Evolutionary conservation across 169 alveolate genomes (phyloP).

Genomic region (Perkinsus marinus): DNA sequence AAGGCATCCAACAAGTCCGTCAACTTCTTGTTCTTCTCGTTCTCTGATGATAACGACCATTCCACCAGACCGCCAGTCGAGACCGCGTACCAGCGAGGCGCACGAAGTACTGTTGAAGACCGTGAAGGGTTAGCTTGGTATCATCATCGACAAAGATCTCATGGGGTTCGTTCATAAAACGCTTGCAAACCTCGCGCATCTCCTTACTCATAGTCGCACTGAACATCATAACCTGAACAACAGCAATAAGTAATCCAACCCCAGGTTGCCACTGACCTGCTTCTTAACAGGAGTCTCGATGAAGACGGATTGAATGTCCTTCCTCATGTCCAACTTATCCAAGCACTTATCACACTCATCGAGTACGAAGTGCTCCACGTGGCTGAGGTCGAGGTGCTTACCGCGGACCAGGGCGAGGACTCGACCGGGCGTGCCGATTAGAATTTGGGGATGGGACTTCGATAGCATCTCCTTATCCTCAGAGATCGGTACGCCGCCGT

Average conservation of each 20-base stretch:
- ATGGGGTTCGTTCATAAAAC: conserved; percentile 77
- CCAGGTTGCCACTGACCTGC: conserved; percentile 56
- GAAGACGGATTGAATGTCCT: conserved; percentile 94
- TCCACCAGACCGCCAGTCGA: neutral
- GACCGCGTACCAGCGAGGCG: conserved; percentile 52
- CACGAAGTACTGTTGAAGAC: conserved; percentile 94
- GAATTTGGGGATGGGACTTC: conserved; percentile 77
- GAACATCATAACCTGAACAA: conserved; percentile 76
- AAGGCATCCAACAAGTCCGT: conserved; percentile 91
- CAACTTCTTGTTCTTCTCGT: conserved; percentile 88
- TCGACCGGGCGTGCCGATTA: conserved; percentile 99
- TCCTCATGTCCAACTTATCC: conserved; percentile 91
- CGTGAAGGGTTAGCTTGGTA: conserved; percentile 94
- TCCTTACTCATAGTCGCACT: conserved; percentile 95
- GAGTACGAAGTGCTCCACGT: conserved; percentile 87
- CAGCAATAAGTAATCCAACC: neutral
- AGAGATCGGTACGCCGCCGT: conserved; percentile 92
- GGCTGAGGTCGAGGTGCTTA: conserved; percentile 75
- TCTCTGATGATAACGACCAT: conserved; percentile 52
- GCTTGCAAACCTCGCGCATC: conserved; percentile 86
- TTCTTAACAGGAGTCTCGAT: conserved; percentile 90
- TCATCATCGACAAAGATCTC: conserved; percentile 97
- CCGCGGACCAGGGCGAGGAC: conserved; percentile 80
- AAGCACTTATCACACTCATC: conserved; percentile 99
- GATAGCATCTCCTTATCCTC: conserved; percentile 83